These are phyloP conservation scores for Ammopiptanthus mongolicus DNA, from an alignment of 306 rosid genomes.

Conservation along the genomic window DNA sequence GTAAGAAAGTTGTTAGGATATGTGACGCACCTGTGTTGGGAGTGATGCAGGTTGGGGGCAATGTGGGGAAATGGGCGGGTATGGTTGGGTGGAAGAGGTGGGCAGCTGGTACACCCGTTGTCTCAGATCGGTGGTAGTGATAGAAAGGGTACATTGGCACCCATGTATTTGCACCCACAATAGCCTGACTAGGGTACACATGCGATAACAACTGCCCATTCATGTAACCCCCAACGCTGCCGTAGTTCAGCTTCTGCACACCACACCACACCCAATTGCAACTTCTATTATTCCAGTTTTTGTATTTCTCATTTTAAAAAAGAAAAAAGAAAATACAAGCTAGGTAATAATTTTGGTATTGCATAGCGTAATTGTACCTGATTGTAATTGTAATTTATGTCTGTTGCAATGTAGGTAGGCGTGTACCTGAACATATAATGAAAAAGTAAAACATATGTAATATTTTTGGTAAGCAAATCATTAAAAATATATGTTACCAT, in stretches of 20 bases:
- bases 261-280: no score
- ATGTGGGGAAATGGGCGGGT: slow-evolving; percentile 29
- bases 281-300: background rate
- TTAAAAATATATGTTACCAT: no score
- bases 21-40: slow-evolving; percentile 54
- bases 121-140: slow-evolving; percentile 58
- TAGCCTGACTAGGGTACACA: slow-evolving; percentile 52
- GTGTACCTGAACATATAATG: slow-evolving; percentile 42
- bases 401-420: slow-evolving; percentile 58
- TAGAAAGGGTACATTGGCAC: slow-evolving; percentile 68
- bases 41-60: slow-evolving; percentile 31
- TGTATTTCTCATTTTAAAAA: no score
- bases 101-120: slow-evolving; percentile 66
- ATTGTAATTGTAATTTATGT: slow-evolving; percentile 55
- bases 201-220: slow-evolving; percentile 48
- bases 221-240: slow-evolving; percentile 47
- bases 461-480: background rate
- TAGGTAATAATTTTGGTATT: no score
- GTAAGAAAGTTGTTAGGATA: background rate
- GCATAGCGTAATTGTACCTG: slow-evolving; percentile 18
- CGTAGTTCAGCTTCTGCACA: slow-evolving; percentile 53
- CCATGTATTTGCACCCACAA: slow-evolving; percentile 56
- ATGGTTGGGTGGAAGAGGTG: slow-evolving; percentile 49
- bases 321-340: no score
- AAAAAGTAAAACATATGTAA: no score